These are phyloP conservation scores for Arachis stenosperma DNA, from an alignment of 306 rosid genomes.

Conservation along the genomic window DNA sequence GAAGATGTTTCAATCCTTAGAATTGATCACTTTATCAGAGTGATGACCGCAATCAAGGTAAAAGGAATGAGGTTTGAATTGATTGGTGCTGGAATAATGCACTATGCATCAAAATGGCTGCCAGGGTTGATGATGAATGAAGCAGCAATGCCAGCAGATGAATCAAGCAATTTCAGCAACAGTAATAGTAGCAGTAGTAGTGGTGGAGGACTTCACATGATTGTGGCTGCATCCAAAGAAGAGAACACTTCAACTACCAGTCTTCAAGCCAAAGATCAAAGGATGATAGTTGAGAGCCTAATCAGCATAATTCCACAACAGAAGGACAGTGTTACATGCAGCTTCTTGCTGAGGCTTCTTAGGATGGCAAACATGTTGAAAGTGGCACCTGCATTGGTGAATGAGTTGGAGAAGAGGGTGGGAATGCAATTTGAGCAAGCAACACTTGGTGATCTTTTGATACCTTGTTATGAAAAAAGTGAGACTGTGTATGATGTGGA, in stretches of 20 bases:
- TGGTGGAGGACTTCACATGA: conserved; percentile 75
- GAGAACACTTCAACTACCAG: conserved; percentile 59
- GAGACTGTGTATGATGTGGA: conserved; percentile 86
- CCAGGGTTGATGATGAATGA: conserved; percentile 63
- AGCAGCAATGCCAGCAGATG: conserved; percentile 50
- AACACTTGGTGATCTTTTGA: conserved; percentile 72
- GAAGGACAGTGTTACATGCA: conserved; percentile 91
- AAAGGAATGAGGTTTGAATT: conserved; percentile 92
- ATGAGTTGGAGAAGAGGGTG: conserved; percentile 90
- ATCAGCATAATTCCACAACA: conserved; percentile 94
- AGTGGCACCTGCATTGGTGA: conserved; percentile 84
- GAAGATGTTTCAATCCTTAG: conserved; percentile 91
- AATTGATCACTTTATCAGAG: conserved; percentile 96
- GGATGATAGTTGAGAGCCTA: conserved; percentile 91
- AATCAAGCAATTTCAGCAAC: conserved; percentile 57
- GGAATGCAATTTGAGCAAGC: conserved; percentile 99
- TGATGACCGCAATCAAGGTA: conserved; percentile 88
- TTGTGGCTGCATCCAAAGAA: conserved; percentile 65
- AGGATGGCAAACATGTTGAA: conserved; percentile 89
- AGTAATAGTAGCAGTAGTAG: conserved; percentile 43
- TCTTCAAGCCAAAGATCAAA: conserved; percentile 77
- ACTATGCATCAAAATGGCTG: conserved; percentile 86
- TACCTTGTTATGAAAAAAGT: conserved; percentile 65
- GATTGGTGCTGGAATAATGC: conserved; percentile 80
- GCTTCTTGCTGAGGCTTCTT: conserved; percentile 86